A percentile compares a stretch with the other conserved stretches of the same genome.
Conservation (phyloP, 768 basidiomycete species). For the Collybia nuda region DNA sequence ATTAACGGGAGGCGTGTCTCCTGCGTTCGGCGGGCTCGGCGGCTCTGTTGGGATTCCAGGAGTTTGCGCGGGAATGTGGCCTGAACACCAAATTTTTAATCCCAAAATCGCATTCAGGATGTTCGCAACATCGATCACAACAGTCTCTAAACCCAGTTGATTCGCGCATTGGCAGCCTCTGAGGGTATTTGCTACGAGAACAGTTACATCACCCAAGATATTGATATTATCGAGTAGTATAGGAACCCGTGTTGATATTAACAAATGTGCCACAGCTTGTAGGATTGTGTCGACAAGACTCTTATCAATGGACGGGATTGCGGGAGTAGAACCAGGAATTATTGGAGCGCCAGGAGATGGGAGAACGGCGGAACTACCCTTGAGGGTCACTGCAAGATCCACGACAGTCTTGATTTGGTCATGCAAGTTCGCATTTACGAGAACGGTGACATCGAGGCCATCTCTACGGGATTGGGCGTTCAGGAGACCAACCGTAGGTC, state of each 20-base stretch:
- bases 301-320: constrained; percentile 2
- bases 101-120: constrained; percentile 4
- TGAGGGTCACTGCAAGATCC: constrained; percentile 7
- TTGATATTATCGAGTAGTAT: constrained; percentile 9
- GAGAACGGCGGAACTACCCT: constrained; percentile 2
- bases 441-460: neutral
- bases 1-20: neutral
- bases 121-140: constrained; percentile 8
- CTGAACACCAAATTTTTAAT: constrained; percentile 11
- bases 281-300: constrained; percentile 11
- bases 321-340: neutral
- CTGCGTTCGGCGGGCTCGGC: neutral
- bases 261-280: constrained; percentile 11
- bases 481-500: constrained; percentile 17
- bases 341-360: neutral
- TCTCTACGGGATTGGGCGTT: neutral
- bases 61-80: constrained; percentile 6
- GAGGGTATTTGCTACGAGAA: constrained; percentile 5
- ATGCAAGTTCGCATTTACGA: constrained; percentile 1
- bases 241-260: constrained; percentile 7
- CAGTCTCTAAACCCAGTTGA: constrained; percentile 4
- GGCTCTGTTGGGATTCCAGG: neutral
- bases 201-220: neutral
- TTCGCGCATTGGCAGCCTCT: constrained; percentile 9
- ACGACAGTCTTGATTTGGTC: constrained; percentile 6